Evolutionary conservation across 2,329 filamentous ascomycete genomes (phyloP).

Genomic region (Thyridium curvatum): DNA sequence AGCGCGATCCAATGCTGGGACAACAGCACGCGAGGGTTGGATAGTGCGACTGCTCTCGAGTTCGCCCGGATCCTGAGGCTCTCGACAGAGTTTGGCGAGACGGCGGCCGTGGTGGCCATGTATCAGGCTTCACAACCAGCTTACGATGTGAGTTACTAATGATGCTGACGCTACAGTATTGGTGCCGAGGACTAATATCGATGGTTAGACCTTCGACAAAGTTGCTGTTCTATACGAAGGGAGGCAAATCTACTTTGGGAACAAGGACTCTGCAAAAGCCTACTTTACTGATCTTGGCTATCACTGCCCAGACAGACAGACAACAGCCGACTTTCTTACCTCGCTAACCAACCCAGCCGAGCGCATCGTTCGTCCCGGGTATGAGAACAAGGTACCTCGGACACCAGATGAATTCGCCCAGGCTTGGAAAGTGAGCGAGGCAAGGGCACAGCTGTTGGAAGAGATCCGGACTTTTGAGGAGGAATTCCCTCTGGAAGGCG

Average conservation of each 20-base stretch:
- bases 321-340: constrained; percentile 64
- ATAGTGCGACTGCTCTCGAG: constrained; percentile 66
- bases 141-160: constrained; percentile 45
- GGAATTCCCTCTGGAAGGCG: too few relatives aligned
- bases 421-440: constrained; percentile 37
- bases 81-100: constrained; percentile 56
- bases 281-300: constrained; percentile 68
- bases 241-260: constrained; percentile 70
- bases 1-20: constrained; percentile 45
- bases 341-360: constrained; percentile 61
- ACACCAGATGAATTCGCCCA: constrained; percentile 64
- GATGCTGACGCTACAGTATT: background rate
- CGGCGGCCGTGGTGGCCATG: constrained; percentile 60
- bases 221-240: constrained; percentile 70
- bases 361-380: constrained; percentile 47
- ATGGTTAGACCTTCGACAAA: constrained; percentile 59
- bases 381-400: constrained; percentile 55
- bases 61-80: constrained; percentile 63
- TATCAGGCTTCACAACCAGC: constrained; percentile 67
- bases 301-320: constrained; percentile 60
- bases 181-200: too few relatives aligned
- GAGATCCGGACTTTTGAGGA: constrained; percentile 46
- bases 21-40: constrained; percentile 56
- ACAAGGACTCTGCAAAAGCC: constrained; percentile 47
- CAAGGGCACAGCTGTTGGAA: constrained; percentile 31